Conservation (phyloP, 2,329 filamentous ascomycete species). For the Chaetomiaceae sp. region DNA sequence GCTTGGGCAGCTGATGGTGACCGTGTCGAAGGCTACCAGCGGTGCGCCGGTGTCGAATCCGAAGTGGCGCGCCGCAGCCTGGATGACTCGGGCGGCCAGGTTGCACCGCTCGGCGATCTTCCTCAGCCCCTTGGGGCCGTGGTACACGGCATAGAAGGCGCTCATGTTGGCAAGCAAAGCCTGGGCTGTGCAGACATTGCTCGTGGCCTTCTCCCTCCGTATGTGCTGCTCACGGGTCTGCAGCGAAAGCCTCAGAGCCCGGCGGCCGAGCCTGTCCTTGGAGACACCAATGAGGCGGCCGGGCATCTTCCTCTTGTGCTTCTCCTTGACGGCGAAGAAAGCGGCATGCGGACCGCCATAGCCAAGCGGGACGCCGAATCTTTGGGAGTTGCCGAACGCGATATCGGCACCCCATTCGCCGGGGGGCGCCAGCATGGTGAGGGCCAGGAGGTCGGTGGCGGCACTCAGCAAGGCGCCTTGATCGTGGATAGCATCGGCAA, state of each 20-base stretch:
- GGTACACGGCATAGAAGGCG: constrained; percentile 89
- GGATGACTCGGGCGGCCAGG: constrained; percentile 62
- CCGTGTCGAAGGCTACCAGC: constrained; percentile 69
- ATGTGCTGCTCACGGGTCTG: constrained; percentile 97
- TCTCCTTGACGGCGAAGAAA: constrained; percentile 88
- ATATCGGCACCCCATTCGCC: constrained; percentile 95
- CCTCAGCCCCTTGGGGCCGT: constrained; percentile 77
- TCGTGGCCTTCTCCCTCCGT: constrained; percentile 90
- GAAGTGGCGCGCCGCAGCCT: constrained; percentile 54
- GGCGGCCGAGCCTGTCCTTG: constrained; percentile 78
- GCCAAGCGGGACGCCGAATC: constrained; percentile 86
- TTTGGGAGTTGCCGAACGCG: constrained; percentile 86
- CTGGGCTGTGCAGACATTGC: constrained; percentile 95
- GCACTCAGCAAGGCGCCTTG: constrained; percentile 76
- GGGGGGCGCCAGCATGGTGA: constrained; percentile 82
- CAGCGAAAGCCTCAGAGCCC: constrained; percentile 74
- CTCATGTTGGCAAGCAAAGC: constrained; percentile 93
- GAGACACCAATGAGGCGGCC: constrained; percentile 86
- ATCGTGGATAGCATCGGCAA: constrained; percentile 73
- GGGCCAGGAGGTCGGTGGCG: constrained; percentile 80
- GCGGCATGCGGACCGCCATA: constrained; percentile 94
- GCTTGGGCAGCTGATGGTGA: constrained; percentile 53
- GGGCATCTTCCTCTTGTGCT: constrained; percentile 91
- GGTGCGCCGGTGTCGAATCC: constrained; percentile 55
- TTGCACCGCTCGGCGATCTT: constrained; percentile 75